Conservation (phyloP, 2,329 filamentous ascomycete genomes). For the Claviceps sorghi region DNA sequence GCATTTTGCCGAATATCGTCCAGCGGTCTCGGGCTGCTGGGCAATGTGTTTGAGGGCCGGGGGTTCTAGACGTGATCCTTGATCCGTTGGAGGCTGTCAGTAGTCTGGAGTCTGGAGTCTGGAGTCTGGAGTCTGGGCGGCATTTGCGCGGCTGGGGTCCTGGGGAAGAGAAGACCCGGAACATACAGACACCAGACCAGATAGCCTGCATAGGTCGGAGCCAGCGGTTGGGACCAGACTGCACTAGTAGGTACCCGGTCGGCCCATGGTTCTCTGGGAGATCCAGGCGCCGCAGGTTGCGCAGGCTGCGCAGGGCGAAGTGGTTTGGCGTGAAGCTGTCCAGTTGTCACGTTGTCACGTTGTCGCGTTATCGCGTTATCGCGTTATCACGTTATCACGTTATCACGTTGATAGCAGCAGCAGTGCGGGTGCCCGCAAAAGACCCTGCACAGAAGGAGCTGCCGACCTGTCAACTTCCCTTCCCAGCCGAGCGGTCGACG, state of each 20-base stretch:
- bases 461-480: no score
- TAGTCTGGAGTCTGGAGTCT: not conserved
- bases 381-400: no score
- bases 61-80: not conserved
- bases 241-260: not conserved
- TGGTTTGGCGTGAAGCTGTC: not conserved
- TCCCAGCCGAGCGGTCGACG: no score
- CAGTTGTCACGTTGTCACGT: not conserved
- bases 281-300: not conserved
- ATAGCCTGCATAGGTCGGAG: not conserved
- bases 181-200: not conserved
- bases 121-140: not conserved
- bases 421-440: no score
- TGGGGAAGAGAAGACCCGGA: not conserved
- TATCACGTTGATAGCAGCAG: no score
- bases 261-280: not conserved
- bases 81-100: no score
- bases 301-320: not conserved
- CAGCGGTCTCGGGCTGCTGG: not conserved
- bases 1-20: not conserved
- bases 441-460: no score
- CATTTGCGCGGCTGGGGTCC: not conserved
- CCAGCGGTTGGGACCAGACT: not conserved
- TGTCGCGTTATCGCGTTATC: no score
- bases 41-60: not conserved